Conservation (phyloP, 148 eudicot species). For the Amaranthus palmeri region DNA sequence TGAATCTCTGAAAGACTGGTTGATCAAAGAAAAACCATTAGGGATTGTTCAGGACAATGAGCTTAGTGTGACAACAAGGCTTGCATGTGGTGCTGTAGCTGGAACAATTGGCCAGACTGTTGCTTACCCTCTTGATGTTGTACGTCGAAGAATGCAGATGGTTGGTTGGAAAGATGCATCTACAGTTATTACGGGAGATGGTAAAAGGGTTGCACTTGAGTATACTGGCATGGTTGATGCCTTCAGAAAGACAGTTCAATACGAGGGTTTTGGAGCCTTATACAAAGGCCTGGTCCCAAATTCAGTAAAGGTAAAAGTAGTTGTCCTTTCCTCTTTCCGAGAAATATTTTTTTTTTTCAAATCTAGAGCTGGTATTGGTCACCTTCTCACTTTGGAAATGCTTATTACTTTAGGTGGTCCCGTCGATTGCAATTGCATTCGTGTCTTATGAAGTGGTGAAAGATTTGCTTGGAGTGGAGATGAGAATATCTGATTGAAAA, state of each 20-base stretch:
- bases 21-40: conserved; percentile 56
- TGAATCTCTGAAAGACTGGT: conserved; percentile 79
- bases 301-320: conserved; percentile 66
- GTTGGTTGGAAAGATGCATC: conserved; percentile 91
- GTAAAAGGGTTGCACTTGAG: conserved; percentile 49
- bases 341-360: no score
- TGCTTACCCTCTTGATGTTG: conserved; percentile 89
- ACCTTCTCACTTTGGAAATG: conserved; percentile 4
- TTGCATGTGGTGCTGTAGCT: conserved; percentile 90
- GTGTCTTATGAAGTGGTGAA: conserved; percentile 80
- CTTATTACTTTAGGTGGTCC: conserved; percentile 61
- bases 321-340: neutral
- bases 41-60: conserved; percentile 55
- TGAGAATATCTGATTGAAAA: conserved; percentile 73
- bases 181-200: conserved; percentile 68
- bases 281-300: conserved; percentile 95
- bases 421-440: conserved; percentile 81
- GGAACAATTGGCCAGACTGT: conserved; percentile 91
- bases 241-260: conserved; percentile 75
- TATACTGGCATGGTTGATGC: conserved; percentile 85
- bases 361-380: neutral
- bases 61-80: conserved; percentile 66
- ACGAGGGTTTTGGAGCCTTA: conserved; percentile 80
- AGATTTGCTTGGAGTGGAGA: conserved; percentile 81
- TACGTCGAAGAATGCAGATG: conserved; percentile 98